Conservation (phyloP, 106 monocot species). For the Amphibolis antarctica region DNA sequence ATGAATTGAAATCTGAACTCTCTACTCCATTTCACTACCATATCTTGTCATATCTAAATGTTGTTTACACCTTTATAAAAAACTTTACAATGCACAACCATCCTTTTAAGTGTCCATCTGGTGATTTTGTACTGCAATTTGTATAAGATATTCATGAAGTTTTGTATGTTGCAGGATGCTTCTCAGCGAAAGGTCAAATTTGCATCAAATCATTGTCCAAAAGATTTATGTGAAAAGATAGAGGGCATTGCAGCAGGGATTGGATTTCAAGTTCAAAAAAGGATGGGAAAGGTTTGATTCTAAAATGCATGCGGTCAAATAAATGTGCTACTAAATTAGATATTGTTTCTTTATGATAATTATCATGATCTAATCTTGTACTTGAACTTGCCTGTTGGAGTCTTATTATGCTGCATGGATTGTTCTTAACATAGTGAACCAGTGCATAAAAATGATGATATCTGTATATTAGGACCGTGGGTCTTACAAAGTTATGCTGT, state of each 20-base stretch:
- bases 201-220: constrained; percentile 59
- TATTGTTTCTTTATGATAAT: not conserved
- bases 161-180: constrained; percentile 44
- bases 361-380: not conserved
- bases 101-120: not conserved
- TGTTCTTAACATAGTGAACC: too few relatives aligned
- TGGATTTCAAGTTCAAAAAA: constrained; percentile 61
- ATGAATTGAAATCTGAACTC: not conserved
- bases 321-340: not conserved
- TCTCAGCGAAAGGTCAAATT: constrained; percentile 82
- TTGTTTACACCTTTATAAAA: not conserved
- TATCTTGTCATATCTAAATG: not conserved
- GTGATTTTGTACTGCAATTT: too few relatives aligned
- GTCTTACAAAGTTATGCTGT: too few relatives aligned
- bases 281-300: constrained; percentile 38
- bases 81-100: not conserved
- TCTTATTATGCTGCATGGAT: too few relatives aligned
- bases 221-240: constrained; percentile 56
- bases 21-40: not conserved
- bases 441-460: too few relatives aligned
- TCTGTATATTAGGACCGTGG: too few relatives aligned
- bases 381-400: too few relatives aligned
- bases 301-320: not conserved
- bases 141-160: constrained; percentile 18
- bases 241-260: constrained; percentile 53